Evolutionary conservation across 208 protist genomes (phyloP), one percentile per base, ranked within the genome.

Genomic region (Acanthamoeba triangularis): DNA sequence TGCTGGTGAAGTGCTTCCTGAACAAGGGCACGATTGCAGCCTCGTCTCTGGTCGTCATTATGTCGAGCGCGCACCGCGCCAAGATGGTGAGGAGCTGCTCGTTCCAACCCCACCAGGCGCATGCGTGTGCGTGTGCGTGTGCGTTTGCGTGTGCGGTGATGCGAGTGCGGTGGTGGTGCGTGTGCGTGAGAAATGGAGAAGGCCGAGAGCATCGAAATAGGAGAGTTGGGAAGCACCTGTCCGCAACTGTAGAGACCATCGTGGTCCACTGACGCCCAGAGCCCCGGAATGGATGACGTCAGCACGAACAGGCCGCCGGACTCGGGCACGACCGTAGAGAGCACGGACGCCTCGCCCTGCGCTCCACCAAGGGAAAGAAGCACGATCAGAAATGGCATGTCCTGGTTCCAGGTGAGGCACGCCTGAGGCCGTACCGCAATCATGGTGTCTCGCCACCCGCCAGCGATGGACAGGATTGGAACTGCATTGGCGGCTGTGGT

Each of bases 401-500:
- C n/a, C n/a, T n/a, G n/a, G n/a, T n/a, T n/a, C n/a, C n/a, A n/a
- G n/a, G n/a, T n/a, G n/a, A n/a, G n/a, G n/a, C n/a, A n/a, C n/a
- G n/a, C n/a, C n/a, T n/a, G n/a, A n/a, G n/a, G n/a, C n/a, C n/a
- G n/a, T 59, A 85, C 76, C 44, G 76, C 35, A n/a, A 85, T 56
- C 76, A 85, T 85, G 28, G 44, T 85, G 76, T 85, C 76, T 28
- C 76, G 76, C 76, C 76, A 59, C 5, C 76, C 76, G 35, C 76
- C 76, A 13, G 76, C 13, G 20, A 85, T 56, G 18, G 76, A 85
- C 25, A 85, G 44, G 0, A 85, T 56, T 11, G 6, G 6, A 14
- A 59, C 44, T 44, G 76, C 59, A 16, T 4, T 56, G 47, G 28
- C 47, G 14, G 54, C 76, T 85, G 69, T 1, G 1, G 10, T 61